Conservation (phyloP, 2,329 filamentous ascomycete genomes). For the Endothia cerciana region DNA sequence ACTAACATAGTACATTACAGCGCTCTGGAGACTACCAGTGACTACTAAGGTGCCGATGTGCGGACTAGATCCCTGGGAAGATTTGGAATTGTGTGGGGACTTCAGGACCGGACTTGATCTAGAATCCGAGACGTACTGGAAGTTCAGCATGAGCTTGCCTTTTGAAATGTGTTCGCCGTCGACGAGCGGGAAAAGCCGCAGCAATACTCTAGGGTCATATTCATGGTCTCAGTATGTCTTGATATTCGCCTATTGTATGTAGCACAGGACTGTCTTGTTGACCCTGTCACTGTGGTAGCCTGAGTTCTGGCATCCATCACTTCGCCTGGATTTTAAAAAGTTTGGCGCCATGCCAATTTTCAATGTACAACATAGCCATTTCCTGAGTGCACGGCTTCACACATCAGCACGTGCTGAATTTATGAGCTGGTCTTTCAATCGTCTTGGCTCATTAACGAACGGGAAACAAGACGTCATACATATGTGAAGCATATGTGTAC, state of each 20-base stretch:
- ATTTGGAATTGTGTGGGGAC: background rate
- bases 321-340: background rate
- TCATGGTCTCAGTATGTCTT: background rate
- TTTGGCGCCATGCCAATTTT: background rate
- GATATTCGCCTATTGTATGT: background rate
- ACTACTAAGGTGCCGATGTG: background rate
- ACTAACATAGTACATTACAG: no score
- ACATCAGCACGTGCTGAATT: no score
- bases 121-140: background rate
- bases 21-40: background rate
- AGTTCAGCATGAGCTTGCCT: background rate
- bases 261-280: background rate
- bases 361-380: no score
- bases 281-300: background rate
- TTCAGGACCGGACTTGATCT: background rate
- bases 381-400: no score
- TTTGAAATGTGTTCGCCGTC: background rate
- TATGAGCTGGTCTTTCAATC: no score
- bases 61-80: background rate
- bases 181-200: background rate
- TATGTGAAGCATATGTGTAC: no score
- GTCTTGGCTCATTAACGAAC: no score
- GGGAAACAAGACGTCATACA: no score
- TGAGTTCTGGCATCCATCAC: background rate
- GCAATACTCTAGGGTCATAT: background rate